These are phyloP conservation scores for Chlorella vulgaris DNA, from an alignment of 139 green algal genomes.

Conservation along the genomic window DNA sequence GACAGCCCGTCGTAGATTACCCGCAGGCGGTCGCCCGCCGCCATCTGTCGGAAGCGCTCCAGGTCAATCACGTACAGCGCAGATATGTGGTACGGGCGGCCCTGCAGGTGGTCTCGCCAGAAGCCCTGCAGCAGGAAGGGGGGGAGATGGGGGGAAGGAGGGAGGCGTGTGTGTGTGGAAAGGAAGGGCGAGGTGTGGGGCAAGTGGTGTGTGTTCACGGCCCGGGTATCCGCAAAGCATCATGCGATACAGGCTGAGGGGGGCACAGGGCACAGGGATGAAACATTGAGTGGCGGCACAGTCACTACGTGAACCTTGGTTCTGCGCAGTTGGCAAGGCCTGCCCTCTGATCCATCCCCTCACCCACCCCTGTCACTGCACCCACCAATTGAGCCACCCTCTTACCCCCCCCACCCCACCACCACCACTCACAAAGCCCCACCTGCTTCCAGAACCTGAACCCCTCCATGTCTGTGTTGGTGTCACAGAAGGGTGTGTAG, in stretches of 20 bases:
- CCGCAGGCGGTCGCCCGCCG: conserved; percentile 82
- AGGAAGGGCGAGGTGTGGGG: not conserved
- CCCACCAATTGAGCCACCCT: too few relatives aligned
- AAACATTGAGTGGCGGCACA: too few relatives aligned
- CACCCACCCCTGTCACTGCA: too few relatives aligned
- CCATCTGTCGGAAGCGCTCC: conserved; percentile 79
- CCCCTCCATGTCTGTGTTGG: conserved; percentile 95
- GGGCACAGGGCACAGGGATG: too few relatives aligned
- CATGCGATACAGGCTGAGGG: too few relatives aligned
- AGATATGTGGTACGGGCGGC: conserved; percentile 97
- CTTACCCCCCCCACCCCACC: too few relatives aligned
- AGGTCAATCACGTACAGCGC: conserved; percentile 98
- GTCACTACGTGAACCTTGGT: too few relatives aligned
- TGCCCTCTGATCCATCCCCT: too few relatives aligned
- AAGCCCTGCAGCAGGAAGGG: conserved; percentile 74
- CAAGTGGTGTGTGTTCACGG: too few relatives aligned
- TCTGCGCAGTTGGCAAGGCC: too few relatives aligned
- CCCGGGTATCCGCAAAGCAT: too few relatives aligned
- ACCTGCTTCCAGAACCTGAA: conserved; percentile 97
- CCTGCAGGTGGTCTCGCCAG: conserved; percentile 93
- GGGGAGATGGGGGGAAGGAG: not conserved
- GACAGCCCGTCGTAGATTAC: conserved; percentile 95
- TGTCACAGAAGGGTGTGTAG: conserved; percentile 99
- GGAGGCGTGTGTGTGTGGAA: not conserved
- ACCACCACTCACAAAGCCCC: too few relatives aligned